These are phyloP conservation scores for Lasiodiplodia citricola DNA, from an alignment of 2,329 filamentous ascomycete species.

Conservation along the genomic window DNA sequence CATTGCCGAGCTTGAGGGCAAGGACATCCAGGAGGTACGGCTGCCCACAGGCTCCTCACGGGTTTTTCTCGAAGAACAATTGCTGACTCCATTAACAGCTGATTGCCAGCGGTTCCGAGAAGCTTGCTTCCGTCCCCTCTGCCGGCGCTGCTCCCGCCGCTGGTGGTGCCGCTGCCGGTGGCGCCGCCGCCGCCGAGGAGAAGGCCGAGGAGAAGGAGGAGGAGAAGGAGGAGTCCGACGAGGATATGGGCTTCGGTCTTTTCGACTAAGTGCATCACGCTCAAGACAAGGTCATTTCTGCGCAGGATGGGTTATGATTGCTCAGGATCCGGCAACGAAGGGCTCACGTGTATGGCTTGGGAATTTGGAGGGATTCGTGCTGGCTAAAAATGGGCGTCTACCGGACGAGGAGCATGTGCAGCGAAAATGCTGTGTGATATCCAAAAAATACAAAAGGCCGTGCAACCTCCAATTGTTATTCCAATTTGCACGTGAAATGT, in stretches of 20 bases:
- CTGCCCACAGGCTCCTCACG: neutral
- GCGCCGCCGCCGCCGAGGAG: constrained; percentile 57
- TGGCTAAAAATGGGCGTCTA: constrained; percentile 32
- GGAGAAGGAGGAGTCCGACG: constrained; percentile 78
- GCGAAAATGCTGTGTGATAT: constrained; percentile 26
- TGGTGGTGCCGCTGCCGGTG: constrained; percentile 68
- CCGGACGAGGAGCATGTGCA: constrained; percentile 9
- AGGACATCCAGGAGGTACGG: constrained; percentile 88
- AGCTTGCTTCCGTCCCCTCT: constrained; percentile 97
- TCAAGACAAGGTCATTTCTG: constrained; percentile 38
- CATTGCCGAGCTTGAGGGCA: constrained; percentile 88
- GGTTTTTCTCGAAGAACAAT: constrained; percentile 35
- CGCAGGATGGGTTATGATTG: constrained; percentile 30
- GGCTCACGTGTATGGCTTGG: constrained; percentile 23
- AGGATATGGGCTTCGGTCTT: constrained; percentile 77
- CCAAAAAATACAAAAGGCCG: constrained; percentile 21
- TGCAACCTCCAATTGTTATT: constrained; percentile 17
- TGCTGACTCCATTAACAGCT: constrained; percentile 63
- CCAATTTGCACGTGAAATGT: neutral
- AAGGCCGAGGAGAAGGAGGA: constrained; percentile 69
- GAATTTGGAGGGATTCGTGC: constrained; percentile 44
- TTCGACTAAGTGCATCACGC: constrained; percentile 61
- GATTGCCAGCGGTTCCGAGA: constrained; percentile 85
- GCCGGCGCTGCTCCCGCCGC: constrained; percentile 79
- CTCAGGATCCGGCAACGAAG: neutral